phyloP scores from a whole-genome alignment of 345 rosid species.

The Turnera subulata region DNA sequence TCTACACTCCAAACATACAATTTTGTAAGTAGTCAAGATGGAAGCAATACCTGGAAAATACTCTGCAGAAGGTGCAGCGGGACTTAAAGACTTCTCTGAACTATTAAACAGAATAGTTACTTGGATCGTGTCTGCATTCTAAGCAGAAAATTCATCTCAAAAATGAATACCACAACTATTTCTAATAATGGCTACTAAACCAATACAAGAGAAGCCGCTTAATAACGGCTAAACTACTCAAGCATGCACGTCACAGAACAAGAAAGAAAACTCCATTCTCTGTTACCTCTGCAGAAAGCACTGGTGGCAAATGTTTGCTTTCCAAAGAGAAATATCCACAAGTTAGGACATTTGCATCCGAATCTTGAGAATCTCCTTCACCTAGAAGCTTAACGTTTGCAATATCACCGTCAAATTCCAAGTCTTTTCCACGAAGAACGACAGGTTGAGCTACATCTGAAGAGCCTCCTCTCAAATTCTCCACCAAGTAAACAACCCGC shows the following conservation, averaged over 20 bases:
- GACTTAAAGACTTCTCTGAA: slow-evolving; percentile 40
- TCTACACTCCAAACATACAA: not conserved
- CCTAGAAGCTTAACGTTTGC: slow-evolving; percentile 38
- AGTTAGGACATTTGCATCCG: slow-evolving; percentile 33
- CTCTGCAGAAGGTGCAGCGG: slow-evolving; percentile 57
- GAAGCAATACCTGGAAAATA: slow-evolving; percentile 68
- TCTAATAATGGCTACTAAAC: not conserved
- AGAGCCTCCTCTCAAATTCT: slow-evolving; percentile 37
- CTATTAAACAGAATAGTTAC: slow-evolving; percentile 59
- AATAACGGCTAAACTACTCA: too few relatives aligned
- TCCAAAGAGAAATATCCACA: slow-evolving; percentile 60
- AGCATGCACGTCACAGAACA: too few relatives aligned
- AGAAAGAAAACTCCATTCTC: slow-evolving; percentile 3
- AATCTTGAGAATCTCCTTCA: slow-evolving; percentile 29
- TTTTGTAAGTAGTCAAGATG: not conserved
- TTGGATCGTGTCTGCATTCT: slow-evolving; percentile 87
- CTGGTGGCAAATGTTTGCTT: slow-evolving; percentile 37
- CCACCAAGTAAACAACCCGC: slow-evolving; percentile 46
- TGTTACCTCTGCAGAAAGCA: slow-evolving; percentile 62
- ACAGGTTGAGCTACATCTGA: slow-evolving; percentile 41
- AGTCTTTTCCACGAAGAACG: slow-evolving; percentile 49
- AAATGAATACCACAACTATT: slow-evolving; percentile 16
- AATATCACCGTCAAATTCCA: slow-evolving; percentile 46
- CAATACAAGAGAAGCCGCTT: slow-evolving; percentile 9
- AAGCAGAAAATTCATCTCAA: slow-evolving; percentile 40